These are phyloP conservation scores for Sapria himalayana DNA, from an alignment of 345 rosid genomes.

Conservation along the genomic window DNA sequence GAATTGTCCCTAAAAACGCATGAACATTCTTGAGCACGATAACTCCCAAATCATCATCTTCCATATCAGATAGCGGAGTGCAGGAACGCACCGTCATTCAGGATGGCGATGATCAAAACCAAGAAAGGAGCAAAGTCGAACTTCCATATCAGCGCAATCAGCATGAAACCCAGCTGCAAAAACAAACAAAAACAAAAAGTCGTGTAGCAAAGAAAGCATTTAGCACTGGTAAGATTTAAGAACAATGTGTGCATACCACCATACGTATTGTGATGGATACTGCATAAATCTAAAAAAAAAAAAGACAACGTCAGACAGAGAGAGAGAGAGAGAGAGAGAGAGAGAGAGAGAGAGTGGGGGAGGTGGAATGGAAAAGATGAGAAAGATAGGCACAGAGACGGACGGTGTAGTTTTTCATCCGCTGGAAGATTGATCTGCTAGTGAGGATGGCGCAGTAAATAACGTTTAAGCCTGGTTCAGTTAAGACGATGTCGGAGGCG, in stretches of 20 bases:
- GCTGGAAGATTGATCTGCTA: conserved; percentile 73
- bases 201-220: background rate
- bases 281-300: conserved; percentile 45
- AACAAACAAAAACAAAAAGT: background rate
- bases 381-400: conserved; percentile 8
- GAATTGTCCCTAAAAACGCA: conserved; percentile 54
- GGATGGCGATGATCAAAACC: conserved; percentile 86
- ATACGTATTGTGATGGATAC: conserved; percentile 95
- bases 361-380: background rate
- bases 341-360: conserved; percentile 1
- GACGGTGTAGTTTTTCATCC: conserved; percentile 93
- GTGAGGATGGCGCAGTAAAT: conserved; percentile 80
- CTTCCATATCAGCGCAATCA: conserved; percentile 71
- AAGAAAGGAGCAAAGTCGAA: conserved; percentile 87
- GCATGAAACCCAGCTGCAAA: conserved; percentile 66
- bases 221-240: background rate
- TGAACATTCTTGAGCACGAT: background rate
- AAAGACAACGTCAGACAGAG: background rate
- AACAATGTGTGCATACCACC: conserved; percentile 25
- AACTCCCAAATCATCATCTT: too few relatives aligned
- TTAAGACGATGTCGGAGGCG: conserved; percentile 56
- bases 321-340: background rate
- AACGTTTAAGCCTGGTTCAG: conserved; percentile 84
- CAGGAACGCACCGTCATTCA: conserved; percentile 54
- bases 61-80: background rate